Base-by-base conservation (phyloP, 176 grass and related monocot genomes). In the Bonia amplexicaulis region DNA sequence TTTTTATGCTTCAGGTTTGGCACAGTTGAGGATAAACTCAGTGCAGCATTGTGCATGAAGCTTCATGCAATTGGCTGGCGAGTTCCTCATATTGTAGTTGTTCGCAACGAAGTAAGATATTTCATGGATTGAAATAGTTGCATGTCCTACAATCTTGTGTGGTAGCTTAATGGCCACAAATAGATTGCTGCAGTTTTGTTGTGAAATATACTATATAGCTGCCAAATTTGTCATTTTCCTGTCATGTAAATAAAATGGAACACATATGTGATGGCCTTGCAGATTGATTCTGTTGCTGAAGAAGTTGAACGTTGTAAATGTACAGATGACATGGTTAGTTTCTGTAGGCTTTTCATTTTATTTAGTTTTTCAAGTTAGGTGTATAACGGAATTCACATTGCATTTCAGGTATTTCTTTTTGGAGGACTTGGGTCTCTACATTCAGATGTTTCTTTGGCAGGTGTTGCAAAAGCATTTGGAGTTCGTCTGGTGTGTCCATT, bases 381-480 rank as follows among this genome's bases (percentile, higher is more conserved):
- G 42, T 54, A 19, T 88, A 60, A 82, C 49, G 42, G 60, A 41
- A 54, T 89, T 60, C 42, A 29, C 55, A 12, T 45, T 62, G 48
- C 66, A 74, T 94, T 88, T 41, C 88, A 98, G 96, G 91, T 99
- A 44, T 99, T 99, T 76, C 26, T 95, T 60, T 85, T 99, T 86
- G 96, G 93, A 85, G 96, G 91, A 84, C 93, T 99, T 79, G 96
- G 96, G 37, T 93, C 96, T 76, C 86, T 99, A 74, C 89, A 89
- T 88, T 99, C 96, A 85, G 96, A 99, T 77, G 71, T 99, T 92
- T 94, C 91, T 70, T 60, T 94, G 74, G 88, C 93, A 63, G 93
- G 96, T 71, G 91, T 99, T 6, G 96, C 93, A 58, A 99, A 99
- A 92, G 91, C 93, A 90, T 99, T 99, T 94, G 96, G 93, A 90